A percentile compares a stretch with the other conserved stretches of the same genome.
Evolutionary conservation across 768 basidiomycete species (phyloP).

Genomic region (Mrakia frigida): DNA sequence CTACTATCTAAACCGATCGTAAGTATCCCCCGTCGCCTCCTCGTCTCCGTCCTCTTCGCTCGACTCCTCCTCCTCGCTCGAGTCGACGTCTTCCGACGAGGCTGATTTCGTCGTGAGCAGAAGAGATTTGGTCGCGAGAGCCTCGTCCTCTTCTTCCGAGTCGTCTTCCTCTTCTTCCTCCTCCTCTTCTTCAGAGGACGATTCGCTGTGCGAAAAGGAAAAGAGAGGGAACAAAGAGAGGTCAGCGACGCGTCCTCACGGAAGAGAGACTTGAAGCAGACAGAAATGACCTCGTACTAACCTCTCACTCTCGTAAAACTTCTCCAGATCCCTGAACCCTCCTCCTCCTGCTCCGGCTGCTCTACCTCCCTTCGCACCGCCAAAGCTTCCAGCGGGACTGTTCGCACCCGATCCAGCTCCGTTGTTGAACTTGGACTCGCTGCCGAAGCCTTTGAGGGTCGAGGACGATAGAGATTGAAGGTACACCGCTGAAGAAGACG

Average conservation of each 20-base stretch:
- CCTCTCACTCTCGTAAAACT: constrained; percentile 58
- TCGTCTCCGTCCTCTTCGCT: constrained; percentile 41
- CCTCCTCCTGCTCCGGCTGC: constrained; percentile 33
- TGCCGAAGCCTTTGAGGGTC: constrained; percentile 33
- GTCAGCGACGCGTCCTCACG: not conserved
- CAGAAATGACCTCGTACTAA: not conserved
- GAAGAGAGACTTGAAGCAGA: constrained; percentile 18
- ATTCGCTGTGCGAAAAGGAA: not conserved
- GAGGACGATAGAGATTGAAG: constrained; percentile 35
- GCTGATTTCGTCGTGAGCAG: not conserved
- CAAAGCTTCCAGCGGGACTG: constrained; percentile 47
- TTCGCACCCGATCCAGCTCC: constrained; percentile 45
- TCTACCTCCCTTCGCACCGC: constrained; percentile 48
- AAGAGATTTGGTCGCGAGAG: not conserved
- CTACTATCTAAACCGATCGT: not conserved
- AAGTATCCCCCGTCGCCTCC: constrained; percentile 43
- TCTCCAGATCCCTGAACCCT: constrained; percentile 55
- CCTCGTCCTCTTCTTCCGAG: constrained; percentile 9
- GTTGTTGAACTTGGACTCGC: constrained; percentile 16
- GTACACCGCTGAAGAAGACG: constrained; percentile 50
- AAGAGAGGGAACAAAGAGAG: not conserved
- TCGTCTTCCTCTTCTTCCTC: constrained; percentile 14
- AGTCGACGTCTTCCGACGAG: constrained; percentile 40
- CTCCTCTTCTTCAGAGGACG: not conserved
- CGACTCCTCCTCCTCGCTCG: constrained; percentile 39